Base-by-base conservation (phyloP, 345 rosid genomes). In the Aquilaria sinensis region DNA sequence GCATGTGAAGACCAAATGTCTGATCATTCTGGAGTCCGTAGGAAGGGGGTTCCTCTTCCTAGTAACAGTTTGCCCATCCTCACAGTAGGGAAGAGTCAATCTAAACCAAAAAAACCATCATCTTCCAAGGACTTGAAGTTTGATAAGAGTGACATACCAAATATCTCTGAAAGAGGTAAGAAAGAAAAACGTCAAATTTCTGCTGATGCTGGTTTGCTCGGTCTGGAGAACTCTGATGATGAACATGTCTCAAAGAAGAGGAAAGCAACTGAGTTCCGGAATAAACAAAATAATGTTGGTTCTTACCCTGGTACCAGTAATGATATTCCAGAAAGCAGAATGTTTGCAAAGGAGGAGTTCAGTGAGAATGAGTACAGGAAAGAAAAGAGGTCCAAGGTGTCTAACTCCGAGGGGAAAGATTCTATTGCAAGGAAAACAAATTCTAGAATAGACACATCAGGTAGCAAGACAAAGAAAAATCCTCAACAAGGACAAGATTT, bases 321-420 rank as follows among this genome's bases (percentile, higher is more conserved):
- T 66, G 62, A 57, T n/a, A 72, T 66, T 63, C 78, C 56, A 57
- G 76, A 68, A 47, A 61, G 75, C 59, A 67, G 66, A 66, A 70
- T 66, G 67, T 45, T 66, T 60, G 64, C 47, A 9, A 72, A 64
- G 66, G 81, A 78, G 70, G 85, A 76, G 67, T 79, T 77, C 74
- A 75, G 80, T 63, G 92, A 80, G 67, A 80, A 70, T 47, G 85
- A 70, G 30, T 67, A 70, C 69, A 81, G 75, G 72, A 85, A 80
- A 51, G 81, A 73, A 51, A 94, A 85, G 83, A 85, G 81, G 75
- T 81, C 77, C 31, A 84, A 81, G 69, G 67, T 67, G 55, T 75
- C 82, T 56, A 78, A 75, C 56, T 75, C 81, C 8, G 90, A 78
- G 49, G 82, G 84, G 47, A 90, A 80, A 69, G 93, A 86, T 49